phyloP scores from a whole-genome alignment of 2,329 filamentous ascomycete species.

The Fusarium sp. region DNA sequence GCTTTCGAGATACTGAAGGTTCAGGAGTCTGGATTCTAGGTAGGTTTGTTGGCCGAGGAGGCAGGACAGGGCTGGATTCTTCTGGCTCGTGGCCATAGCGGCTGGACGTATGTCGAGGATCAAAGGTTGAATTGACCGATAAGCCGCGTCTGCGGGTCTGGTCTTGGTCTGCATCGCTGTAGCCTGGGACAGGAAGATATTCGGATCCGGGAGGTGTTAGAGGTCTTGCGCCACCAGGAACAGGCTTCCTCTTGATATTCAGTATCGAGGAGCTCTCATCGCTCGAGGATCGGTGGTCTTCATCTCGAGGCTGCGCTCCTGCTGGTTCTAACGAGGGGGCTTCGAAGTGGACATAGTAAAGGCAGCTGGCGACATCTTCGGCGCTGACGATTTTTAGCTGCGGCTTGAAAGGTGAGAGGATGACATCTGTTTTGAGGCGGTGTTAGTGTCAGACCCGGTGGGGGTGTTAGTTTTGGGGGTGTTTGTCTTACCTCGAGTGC shows the following conservation, averaged over 20 bases:
- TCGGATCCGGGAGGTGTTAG: constrained; percentile 46
- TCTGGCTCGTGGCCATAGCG: constrained; percentile 26
- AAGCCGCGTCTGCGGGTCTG: constrained; percentile 32
- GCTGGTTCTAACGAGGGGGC: constrained; percentile 66
- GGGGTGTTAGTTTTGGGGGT: constrained; percentile 2
- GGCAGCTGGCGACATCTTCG: constrained; percentile 85
- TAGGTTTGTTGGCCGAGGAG: constrained; percentile 28
- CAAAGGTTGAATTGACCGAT: constrained; percentile 42
- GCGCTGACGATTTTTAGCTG: constrained; percentile 88
- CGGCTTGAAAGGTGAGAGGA: constrained; percentile 91
- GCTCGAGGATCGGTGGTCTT: constrained; percentile 58
- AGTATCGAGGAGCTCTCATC: constrained; percentile 58
- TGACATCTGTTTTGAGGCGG: constrained; percentile 75
- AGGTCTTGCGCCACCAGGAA: constrained; percentile 56
- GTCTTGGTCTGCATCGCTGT: constrained; percentile 27
- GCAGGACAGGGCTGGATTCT: constrained; percentile 26
- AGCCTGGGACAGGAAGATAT: constrained; percentile 34
- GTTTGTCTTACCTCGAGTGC: constrained; percentile 78
- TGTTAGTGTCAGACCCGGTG: constrained; percentile 34
- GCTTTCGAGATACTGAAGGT: constrained; percentile 48
- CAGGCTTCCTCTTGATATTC: constrained; percentile 67
- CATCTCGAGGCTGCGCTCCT: constrained; percentile 47
- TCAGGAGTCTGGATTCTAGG: constrained; percentile 34
- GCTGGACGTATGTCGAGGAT: constrained; percentile 23
- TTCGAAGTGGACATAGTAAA: constrained; percentile 89